phyloP scores from a whole-genome alignment of 1,284 basidiomycete genomes.

The Leccinum subfulvum region DNA sequence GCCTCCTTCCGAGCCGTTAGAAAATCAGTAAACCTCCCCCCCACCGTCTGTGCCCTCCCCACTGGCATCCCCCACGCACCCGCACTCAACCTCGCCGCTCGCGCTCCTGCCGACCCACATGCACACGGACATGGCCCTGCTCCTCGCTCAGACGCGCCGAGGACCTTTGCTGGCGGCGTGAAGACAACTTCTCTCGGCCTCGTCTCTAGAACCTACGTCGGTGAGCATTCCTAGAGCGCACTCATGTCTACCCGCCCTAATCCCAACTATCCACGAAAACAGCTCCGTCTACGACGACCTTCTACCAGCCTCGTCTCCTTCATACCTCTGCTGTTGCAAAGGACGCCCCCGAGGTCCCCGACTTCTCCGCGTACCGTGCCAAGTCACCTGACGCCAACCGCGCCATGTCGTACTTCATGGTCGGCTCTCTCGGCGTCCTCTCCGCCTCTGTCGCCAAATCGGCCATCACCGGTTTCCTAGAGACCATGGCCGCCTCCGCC shows the following conservation, averaged over 20 bases:
- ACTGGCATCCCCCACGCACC: constrained; percentile 71
- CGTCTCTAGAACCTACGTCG: constrained; percentile 63
- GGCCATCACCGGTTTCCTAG: constrained; percentile 90
- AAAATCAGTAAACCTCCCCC: constrained; percentile 81
- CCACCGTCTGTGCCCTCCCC: constrained; percentile 76
- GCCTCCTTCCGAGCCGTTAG: constrained; percentile 67
- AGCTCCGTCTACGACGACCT: constrained; percentile 49
- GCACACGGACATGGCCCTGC: constrained; percentile 53
- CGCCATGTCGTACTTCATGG: constrained; percentile 94
- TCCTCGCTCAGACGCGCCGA: constrained; percentile 65
- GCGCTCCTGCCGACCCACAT: constrained; percentile 61
- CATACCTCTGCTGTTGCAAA: constrained; percentile 67
- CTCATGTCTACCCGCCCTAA: constrained; percentile 9
- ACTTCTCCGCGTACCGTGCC: constrained; percentile 84
- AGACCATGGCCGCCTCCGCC: constrained; percentile 95
- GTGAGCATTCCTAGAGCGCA: constrained; percentile 46
- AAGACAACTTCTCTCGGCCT: constrained; percentile 52
- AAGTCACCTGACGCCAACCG: constrained; percentile 73
- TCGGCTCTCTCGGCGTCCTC: constrained; percentile 93
- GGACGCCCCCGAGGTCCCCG: constrained; percentile 80
- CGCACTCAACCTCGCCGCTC: constrained; percentile 67
- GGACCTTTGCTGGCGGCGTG: constrained; percentile 59
- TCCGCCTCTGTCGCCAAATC: constrained; percentile 94
- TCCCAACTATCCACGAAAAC: constrained; percentile 1
- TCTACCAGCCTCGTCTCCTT: constrained; percentile 68